Evolutionary conservation across 106 monocot genomes (phyloP).

Genomic region (Triglochin maritima): DNA sequence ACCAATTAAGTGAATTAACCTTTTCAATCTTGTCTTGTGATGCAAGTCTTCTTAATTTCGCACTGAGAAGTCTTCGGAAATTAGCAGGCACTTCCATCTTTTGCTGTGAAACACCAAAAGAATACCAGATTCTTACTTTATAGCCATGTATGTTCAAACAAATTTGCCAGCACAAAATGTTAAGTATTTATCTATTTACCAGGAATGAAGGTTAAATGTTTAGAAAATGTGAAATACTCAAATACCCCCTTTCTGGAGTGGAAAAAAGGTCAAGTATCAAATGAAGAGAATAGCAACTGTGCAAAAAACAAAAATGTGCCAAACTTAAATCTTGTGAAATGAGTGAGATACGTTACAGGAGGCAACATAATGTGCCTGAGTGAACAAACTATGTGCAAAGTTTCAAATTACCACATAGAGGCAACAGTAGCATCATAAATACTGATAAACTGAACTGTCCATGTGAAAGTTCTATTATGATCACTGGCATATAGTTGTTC

Average conservation of each 20-base stretch:
- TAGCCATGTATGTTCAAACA: background rate
- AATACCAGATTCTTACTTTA: background rate
- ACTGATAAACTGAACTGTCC: too few relatives aligned
- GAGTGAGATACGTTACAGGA: too few relatives aligned
- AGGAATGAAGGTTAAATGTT: background rate
- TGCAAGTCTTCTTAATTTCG: constrained; percentile 55
- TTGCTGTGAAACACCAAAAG: constrained; percentile 41
- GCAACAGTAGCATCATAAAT: too few relatives aligned
- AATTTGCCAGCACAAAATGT: too few relatives aligned
- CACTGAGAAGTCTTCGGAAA: constrained; percentile 54
- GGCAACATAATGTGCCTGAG: too few relatives aligned
- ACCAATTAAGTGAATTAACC: constrained; percentile 32
- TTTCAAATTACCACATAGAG: too few relatives aligned
- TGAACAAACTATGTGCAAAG: too few relatives aligned
- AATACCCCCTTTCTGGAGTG: background rate
- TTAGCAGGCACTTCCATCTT: constrained; percentile 45
- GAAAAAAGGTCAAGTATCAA: background rate
- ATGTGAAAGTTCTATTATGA: too few relatives aligned
- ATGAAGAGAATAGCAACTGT: background rate
- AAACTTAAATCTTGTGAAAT: too few relatives aligned
- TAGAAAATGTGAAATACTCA: background rate
- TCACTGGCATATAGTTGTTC: too few relatives aligned
- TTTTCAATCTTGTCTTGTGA: constrained; percentile 71
- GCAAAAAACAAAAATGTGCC: too few relatives aligned
- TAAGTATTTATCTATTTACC: background rate